Base-by-base conservation (phyloP, 306 rosid genomes). In the Morella rubra region DNA sequence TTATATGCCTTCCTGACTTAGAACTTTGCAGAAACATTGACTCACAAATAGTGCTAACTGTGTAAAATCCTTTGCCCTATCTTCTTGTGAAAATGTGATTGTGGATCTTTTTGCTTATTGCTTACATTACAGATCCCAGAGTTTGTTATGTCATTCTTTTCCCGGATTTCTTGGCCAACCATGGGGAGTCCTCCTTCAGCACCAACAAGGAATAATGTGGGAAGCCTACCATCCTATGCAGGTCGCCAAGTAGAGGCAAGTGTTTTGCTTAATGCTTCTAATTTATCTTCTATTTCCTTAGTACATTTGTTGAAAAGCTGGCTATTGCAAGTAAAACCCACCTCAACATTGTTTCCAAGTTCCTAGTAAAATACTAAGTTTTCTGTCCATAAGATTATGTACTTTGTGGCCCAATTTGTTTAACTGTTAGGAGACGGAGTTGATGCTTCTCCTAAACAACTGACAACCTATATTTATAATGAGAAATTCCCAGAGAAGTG, bases 181-280 rank as follows among this genome's bases (percentile, higher is more conserved):
- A 75, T 51, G 68, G 89, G 96, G 72, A 88, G 83, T 87, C 89
- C 86, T 10, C 89, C 83, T 27, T 79, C 89, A 77, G 72, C 96
- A 65, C 87, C 97, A 45, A 45, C 84, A 10, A 87, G 97, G 86
- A 84, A 84, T 78, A 84, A 80, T 76, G 78, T 69, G 27, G 87
- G 91, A 76, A 87, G 79, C 71, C 56, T 78, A 75, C 89, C 93
- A 73, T 83, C 92, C 73, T 82, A 81, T 75, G 77, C 91, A 47
- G 73, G 81, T 80, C 98, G 80, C 81, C 98, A 85, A 81, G 81
- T 83, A 72, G 96, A 92, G 99, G 99, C 76, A 82, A 88, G 96
- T 76, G 56, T 76, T 78, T 72, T 75, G 44, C 76, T 81, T 77
- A 19, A 51, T 82, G 44, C 55, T 51, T 72, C n/a, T 37, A 75